Conservation (phyloP, 495 filamentous ascomycete species). For the Friedmanniomyces endolithicus region DNA sequence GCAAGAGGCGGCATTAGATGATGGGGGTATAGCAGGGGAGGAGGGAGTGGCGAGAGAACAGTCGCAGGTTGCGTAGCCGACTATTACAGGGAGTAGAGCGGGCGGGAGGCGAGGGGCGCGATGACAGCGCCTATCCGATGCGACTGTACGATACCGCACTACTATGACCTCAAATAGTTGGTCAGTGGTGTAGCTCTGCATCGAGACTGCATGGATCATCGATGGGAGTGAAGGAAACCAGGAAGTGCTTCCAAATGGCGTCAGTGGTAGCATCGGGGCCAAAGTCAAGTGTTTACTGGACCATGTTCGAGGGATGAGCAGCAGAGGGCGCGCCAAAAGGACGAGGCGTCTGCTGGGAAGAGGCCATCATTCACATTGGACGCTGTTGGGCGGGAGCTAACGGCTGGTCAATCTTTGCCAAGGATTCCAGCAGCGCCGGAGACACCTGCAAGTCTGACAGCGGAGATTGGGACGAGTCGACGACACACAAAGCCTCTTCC, state of each 20-base stretch:
- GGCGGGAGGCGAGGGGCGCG: constrained; percentile 24
- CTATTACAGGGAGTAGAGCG: constrained; percentile 15
- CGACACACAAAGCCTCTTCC: too few relatives aligned
- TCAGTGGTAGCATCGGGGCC: neutral
- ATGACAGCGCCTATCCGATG: constrained; percentile 17
- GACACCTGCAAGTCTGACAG: too few relatives aligned
- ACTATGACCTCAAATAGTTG: neutral
- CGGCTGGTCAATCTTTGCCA: too few relatives aligned
- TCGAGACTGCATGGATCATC: neutral
- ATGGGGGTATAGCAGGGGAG: neutral
- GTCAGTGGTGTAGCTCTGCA: neutral
- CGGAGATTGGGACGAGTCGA: too few relatives aligned
- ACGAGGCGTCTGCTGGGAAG: too few relatives aligned
- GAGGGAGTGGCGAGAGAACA: constrained; percentile 4
- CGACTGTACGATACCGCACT: neutral
- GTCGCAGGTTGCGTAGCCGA: constrained; percentile 9
- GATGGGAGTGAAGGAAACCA: neutral
- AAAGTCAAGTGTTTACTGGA: neutral
- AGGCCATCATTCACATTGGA: too few relatives aligned
- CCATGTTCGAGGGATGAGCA: too few relatives aligned
- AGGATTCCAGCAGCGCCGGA: too few relatives aligned
- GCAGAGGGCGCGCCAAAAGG: too few relatives aligned
- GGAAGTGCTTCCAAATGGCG: neutral
- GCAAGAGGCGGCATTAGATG: constrained; percentile 12
- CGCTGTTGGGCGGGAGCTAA: too few relatives aligned